Base-by-base conservation (phyloP, 2,329 filamentous ascomycete genomes). In the Colletotrichum navitas region DNA sequence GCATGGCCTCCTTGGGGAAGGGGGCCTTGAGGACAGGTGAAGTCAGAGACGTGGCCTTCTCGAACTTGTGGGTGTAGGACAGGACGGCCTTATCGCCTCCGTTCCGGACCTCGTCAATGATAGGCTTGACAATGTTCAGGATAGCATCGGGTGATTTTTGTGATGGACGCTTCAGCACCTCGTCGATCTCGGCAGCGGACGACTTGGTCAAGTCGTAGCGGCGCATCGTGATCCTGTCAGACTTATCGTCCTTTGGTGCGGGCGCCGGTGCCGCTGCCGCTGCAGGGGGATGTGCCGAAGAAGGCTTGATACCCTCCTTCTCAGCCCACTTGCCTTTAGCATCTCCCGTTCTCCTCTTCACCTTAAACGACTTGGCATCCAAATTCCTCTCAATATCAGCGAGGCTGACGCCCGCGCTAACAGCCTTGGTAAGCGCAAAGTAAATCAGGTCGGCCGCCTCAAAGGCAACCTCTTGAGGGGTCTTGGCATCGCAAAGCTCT, bases 391-490 rank as follows among this genome's bases (percentile, higher is more conserved):
- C 95, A 65, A 99, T 93, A 79, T 98, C 95, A 72, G 94, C 91
- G 45, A 99, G 83, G 68, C 88, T 92, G 11, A 97, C 95, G 51
- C 94, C 96, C 3, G 94, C 91, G 65, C 93, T 89, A 52, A 97
- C 87, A 71, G 94, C 97, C 82, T 95, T 97, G 29, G 96, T 94
- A 67, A 99, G 84, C 10, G 95, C 94, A 85, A 99, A 99, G 84
- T 98, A 99, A 64, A 99, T 91, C 67, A 99, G 85, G 79, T 99
- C 96, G 0, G 96, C 96, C 11, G 96, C 94, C 82, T 99, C 96
- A 74, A 97, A 97, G 2, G 96, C 94, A 73, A 97, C 89, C 18
- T 98, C 93, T 74, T 95, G 88, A 72, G 93, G 92, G 0, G 90
- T 91, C 75, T 90, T 91, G 21, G 96, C 95, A 74, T 96, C 91